Evolutionary conservation across 2,329 filamentous ascomycete species (phyloP), one percentile per base, ranked within the genome.

Genomic region (Trichoderma breve): DNA sequence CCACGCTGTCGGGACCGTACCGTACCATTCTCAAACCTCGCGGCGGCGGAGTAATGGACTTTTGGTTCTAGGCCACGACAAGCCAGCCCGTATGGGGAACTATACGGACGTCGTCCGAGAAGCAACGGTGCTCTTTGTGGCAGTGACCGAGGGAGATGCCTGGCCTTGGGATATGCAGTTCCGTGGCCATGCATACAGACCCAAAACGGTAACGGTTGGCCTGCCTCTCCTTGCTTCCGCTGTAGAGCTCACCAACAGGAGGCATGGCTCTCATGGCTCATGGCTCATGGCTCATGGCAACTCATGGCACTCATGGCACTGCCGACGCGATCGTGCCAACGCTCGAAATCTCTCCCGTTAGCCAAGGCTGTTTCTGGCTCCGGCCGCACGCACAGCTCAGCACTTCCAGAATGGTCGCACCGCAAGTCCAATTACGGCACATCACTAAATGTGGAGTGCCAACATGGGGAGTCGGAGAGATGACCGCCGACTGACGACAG

Each of bases 1-100:
- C 70, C 70, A 72, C 39, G 47, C 64, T 69, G 43, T 69, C 70
- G 70, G 64, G 64, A 72, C 57, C 34, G 47, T 26, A 62, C 30
- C 39, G 51, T 43, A 43, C 39, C 39, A 34, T 61, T 61, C 26
- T 62, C 70, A 61, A 66, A 30, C 61, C 55, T 71, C 39, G 34
- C 55, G 47, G 51, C 62, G 30, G 62, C 53, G 62, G 70, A 66
- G 51, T 71, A 43, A 21, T 61, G 55, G 34, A 57, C 36, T 71
- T 64, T 34, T 70, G 58, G 39, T 62, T 51, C 39, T 62, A 62
- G 57, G 66, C 39, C 39, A 34, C 26, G 6, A 32, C 39, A 60
- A 36, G 39, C n/a, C 57, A 34, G 39, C 60, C 55, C 36, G 26
- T 11, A 55, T 28, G 24, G 47, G 51, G 47, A 32, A 34, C 55